A percentile compares a stretch with the other conserved stretches of the same genome.
Evolutionary conservation across 2,329 filamentous ascomycete genomes (phyloP).

Genomic region (Bipolaris oryzae): DNA sequence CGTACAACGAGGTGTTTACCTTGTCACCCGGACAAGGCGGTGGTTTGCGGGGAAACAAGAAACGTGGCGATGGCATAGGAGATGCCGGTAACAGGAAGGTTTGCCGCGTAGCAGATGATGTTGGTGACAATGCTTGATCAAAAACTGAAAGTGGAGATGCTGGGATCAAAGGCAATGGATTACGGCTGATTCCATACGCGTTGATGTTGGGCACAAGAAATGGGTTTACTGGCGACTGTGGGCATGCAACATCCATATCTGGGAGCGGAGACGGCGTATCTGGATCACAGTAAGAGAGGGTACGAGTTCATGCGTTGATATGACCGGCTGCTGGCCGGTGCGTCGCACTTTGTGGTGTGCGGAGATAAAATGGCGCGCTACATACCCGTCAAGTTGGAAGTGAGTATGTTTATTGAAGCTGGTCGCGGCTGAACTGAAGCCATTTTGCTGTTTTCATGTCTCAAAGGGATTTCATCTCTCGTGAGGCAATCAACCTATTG

Average conservation of each 20-base stretch:
- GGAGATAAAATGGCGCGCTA: slow-evolving; percentile 20
- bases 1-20: background rate
- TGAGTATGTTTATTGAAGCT: slow-evolving; percentile 21
- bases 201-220: slow-evolving; percentile 16
- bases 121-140: slow-evolving; percentile 9
- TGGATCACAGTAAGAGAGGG: slow-evolving; percentile 26
- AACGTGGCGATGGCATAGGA: slow-evolving; percentile 16
- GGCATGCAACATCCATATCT: background rate
- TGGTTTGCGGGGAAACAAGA: slow-evolving; percentile 21
- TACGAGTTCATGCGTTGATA: slow-evolving; percentile 12
- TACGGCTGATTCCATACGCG: background rate
- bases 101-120: background rate
- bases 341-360: slow-evolving; percentile 23
- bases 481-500: background rate
- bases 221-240: slow-evolving; percentile 20
- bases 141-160: slow-evolving; percentile 29
- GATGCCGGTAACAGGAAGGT: slow-evolving; percentile 2
- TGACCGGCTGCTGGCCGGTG: slow-evolving; percentile 9
- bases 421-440: slow-evolving; percentile 15
- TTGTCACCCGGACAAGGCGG: slow-evolving; percentile 4
- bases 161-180: slow-evolving; percentile 21
- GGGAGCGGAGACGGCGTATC: slow-evolving; percentile 20
- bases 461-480: background rate
- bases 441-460: slow-evolving; percentile 5
- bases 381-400: background rate